These are phyloP conservation scores for Biscutella laevigata DNA, from an alignment of 441 rosid species.

Conservation along the genomic window DNA sequence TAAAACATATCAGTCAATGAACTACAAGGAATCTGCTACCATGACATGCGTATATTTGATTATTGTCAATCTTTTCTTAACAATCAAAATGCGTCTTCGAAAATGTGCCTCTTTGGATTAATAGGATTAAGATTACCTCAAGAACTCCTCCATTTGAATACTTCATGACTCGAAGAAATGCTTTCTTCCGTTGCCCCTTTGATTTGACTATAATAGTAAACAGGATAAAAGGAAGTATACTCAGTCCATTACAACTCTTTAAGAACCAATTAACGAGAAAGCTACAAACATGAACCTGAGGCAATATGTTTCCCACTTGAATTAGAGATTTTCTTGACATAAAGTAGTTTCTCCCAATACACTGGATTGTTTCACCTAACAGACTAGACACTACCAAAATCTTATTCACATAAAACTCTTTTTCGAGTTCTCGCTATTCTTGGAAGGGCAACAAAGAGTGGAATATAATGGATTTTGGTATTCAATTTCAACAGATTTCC, in stretches of 20 bases:
- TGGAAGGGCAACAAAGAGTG: background rate
- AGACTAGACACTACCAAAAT: constrained; percentile 1
- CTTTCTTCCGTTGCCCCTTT: constrained; percentile 57
- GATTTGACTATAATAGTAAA: constrained; percentile 45
- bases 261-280: background rate
- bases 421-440: background rate
- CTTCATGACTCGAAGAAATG: constrained; percentile 88
- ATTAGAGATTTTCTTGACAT: background rate
- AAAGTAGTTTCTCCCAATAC: background rate
- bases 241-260: background rate
- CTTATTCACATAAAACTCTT: background rate
- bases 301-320: background rate
- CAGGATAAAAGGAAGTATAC: background rate
- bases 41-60: background rate
- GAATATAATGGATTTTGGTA: background rate
- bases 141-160: constrained; percentile 93
- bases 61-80: background rate
- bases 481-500: background rate
- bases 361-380: background rate
- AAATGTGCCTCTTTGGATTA: background rate
- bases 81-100: background rate
- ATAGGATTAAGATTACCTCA: constrained; percentile 48
- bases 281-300: background rate
- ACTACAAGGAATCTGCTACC: constrained; percentile 14
- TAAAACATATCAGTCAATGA: constrained; percentile 17